A percentile compares a stretch with the other conserved stretches of the same genome.
These are phyloP conservation scores for Cyclotella sp. DNA, from an alignment of 108 stramenopile genomes.

Conservation along the genomic window DNA sequence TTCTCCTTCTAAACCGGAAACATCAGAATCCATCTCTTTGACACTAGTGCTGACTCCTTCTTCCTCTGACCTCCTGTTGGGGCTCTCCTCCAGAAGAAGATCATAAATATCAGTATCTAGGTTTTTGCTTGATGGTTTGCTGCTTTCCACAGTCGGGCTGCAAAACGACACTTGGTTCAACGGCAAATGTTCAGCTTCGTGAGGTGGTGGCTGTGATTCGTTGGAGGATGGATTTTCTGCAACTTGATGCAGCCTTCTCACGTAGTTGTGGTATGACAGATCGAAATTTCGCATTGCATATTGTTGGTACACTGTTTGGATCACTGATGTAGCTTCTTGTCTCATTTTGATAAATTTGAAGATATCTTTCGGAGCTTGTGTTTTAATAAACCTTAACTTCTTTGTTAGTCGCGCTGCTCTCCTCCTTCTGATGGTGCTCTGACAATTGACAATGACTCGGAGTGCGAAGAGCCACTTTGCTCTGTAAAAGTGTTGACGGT, in stretches of 20 bases:
- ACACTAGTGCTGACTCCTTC: no score
- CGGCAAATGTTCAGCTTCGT: not conserved
- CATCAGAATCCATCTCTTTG: not conserved
- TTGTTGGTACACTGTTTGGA: conserved; percentile 3
- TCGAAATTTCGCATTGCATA: not conserved
- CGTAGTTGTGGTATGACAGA: not conserved
- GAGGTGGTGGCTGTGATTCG: no score
- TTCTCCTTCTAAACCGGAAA: not conserved
- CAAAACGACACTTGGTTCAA: not conserved
- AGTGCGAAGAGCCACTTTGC: not conserved
- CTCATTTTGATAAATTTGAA: not conserved
- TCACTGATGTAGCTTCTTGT: not conserved
- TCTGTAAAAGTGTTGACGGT: not conserved
- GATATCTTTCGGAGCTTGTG: not conserved
- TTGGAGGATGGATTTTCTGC: no score
- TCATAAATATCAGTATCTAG: no score
- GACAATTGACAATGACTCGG: not conserved
- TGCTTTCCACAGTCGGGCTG: not conserved
- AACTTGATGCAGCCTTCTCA: not conserved
- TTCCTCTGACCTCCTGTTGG: no score
- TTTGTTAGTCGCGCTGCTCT: not conserved
- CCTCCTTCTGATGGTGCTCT: not conserved
- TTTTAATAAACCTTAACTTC: not conserved
- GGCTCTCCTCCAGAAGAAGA: no score
- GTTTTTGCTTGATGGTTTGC: not conserved